Conservation (phyloP, 148 eudicot species). For the Tetragonia tetragonoides region DNA sequence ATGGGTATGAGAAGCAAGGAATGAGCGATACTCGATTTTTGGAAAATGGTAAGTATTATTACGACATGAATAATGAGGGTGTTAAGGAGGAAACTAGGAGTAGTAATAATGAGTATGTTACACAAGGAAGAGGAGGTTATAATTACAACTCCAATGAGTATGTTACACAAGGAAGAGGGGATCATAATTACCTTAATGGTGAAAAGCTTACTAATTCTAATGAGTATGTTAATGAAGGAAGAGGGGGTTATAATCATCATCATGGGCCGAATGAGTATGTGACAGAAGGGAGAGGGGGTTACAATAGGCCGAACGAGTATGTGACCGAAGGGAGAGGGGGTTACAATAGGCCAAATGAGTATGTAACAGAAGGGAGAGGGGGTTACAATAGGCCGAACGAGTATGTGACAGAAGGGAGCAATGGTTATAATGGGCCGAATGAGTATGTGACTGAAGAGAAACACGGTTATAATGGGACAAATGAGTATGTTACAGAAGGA, state of each 20-base stretch:
- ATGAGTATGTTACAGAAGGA: neutral
- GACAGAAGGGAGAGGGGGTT: neutral
- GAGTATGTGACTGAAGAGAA: neutral
- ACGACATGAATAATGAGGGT: slow-evolving; percentile 13
- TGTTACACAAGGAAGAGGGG: neutral
- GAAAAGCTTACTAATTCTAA: too few species aligned
- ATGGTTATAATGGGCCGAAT: neutral
- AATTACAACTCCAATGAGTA: slow-evolving; percentile 3
- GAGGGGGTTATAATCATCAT: neutral
- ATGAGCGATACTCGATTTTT: slow-evolving; percentile 56
- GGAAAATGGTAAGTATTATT: slow-evolving; percentile 46
- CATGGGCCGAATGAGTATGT: neutral
- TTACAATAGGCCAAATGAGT: too few species aligned
- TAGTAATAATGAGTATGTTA: neutral
- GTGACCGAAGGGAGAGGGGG: too few species aligned
- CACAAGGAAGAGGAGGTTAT: neutral
- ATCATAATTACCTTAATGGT: neutral
- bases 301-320: too few species aligned
- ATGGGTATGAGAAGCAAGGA: slow-evolving; percentile 33
- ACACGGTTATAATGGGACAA: neutral
- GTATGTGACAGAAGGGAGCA: neutral
- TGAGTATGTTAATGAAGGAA: too few species aligned
- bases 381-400: too few species aligned
- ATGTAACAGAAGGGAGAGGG: too few species aligned
- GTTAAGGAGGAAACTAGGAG: slow-evolving; percentile 4